Conservation (phyloP, 176 grass and related monocot genomes). For the maize (Zea mays) region Zm-B73-REFERENCE-NAM-5.0 NC_050097.1:32499001-32499500, state of each 20-base stretch:
- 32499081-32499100: slow-evolving; percentile 95
- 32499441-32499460: slow-evolving; percentile 86
- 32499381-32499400: slow-evolving; percentile 20
- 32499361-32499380: neutral
- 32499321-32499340: slow-evolving; percentile 85
- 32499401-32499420: slow-evolving; percentile 45
- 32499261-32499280: slow-evolving; percentile 82
- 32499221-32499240: slow-evolving; percentile 23
- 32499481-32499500: slow-evolving; percentile 85
- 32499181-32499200: slow-evolving; percentile 10
- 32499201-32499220: neutral
- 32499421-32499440: slow-evolving; percentile 98
- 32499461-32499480: slow-evolving; percentile 93
- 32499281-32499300: slow-evolving; percentile 91
- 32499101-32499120: slow-evolving; percentile 79
- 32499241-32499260: slow-evolving; percentile 48
- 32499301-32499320: slow-evolving; percentile 77
- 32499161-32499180: slow-evolving; percentile 63
- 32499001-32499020: slow-evolving; percentile 77
- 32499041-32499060: slow-evolving; percentile 80
- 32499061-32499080: slow-evolving; percentile 77
- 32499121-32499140: slow-evolving; percentile 67
- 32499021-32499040: slow-evolving; percentile 74
- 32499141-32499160: slow-evolving; percentile 79
- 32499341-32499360: slow-evolving; percentile 38